Evolutionary conservation across 192 early-diverging fungal species (phyloP).

Genomic region (Rhizophagus clarus): DNA sequence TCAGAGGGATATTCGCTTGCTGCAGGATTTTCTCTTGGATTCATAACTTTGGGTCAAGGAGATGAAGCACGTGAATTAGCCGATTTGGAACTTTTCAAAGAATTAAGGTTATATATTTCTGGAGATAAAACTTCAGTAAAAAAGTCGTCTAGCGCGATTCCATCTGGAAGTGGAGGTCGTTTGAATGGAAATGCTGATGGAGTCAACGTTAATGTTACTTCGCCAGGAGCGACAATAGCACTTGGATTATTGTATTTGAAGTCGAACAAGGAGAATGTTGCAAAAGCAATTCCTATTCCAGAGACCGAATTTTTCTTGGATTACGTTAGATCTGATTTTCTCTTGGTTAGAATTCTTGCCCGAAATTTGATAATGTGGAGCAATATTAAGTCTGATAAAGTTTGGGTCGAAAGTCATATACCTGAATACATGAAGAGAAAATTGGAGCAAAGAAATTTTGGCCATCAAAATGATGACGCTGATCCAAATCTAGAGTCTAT

Average conservation of each 20-base stretch:
- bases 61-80: constrained; percentile 47
- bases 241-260: constrained; percentile 84
- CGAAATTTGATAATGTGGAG: constrained; percentile 80
- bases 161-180: not conserved
- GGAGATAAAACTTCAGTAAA: constrained; percentile 44
- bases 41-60: constrained; percentile 74
- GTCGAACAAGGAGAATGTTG: constrained; percentile 68
- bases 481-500: constrained; percentile 46
- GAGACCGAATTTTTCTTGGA: constrained; percentile 59
- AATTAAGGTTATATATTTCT: constrained; percentile 56
- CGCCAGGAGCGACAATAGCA: constrained; percentile 75
- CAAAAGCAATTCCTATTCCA: constrained; percentile 66
- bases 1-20: constrained; percentile 73
- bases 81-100: constrained; percentile 62
- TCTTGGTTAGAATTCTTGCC: constrained; percentile 70
- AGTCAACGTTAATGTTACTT: constrained; percentile 54
- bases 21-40: constrained; percentile 82
- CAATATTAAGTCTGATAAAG: constrained; percentile 55
- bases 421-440: constrained; percentile 58
- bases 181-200: not conserved
- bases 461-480: constrained; percentile 12
- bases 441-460: constrained; percentile 21
- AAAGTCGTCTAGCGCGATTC: not conserved
- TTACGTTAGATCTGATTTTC: constrained; percentile 69
- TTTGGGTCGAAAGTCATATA: constrained; percentile 68